Base-by-base conservation (phyloP, 176 grass and related monocot genomes). In the Juncus effusus region DNA sequence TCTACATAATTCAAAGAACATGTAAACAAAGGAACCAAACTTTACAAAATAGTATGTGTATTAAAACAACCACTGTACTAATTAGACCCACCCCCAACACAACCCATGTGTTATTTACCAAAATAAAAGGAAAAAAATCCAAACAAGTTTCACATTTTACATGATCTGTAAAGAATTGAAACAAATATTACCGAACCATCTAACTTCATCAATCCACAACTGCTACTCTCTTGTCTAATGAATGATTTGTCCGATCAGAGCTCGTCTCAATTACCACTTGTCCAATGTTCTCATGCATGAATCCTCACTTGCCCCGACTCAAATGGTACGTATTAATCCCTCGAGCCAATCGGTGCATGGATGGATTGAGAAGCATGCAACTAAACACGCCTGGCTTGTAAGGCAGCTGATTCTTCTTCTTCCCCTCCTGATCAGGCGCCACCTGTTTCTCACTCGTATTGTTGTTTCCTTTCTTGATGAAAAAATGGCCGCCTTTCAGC, bases 351-450 rank as follows among this genome's bases (percentile, higher is more conserved):
- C 84, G 85, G 41, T 86, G 36, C 54, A 86, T 51, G 4, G 77
- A 80, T 3, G 85, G 83, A 51, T 86, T 83, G 61, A 90, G 79
- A 11, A 88, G 78, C 69, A 90, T 57, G 61, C 83, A 87, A 1
- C 94, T 72, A 14, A 85, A 72, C 6, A 90, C 10, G 54, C 73
- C 72, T 13, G 70, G 80, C 64, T 69, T 63, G 57, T 61, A 69
- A 2, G 63, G 73, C 53, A 57, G 28, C 4, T 54, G 54, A 63
- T 36, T 13, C n/a, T 64, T 63, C 62, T 61, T 80, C 42, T 76
- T 81, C 63, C n/a, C 47, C 51, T 56, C 52, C 63, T 35, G 38
- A 44, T 64, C 52, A 6, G 65, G 49, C 4, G 51, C 8, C 10
- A 28, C 49, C 45, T 37, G 41, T 4, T 37, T 40, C 50, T 58